Percentiles rank a stretch among this genome's conserved stretches.
Conservation (phyloP, 768 basidiomycete species). For the Boletus sp. region DNA sequence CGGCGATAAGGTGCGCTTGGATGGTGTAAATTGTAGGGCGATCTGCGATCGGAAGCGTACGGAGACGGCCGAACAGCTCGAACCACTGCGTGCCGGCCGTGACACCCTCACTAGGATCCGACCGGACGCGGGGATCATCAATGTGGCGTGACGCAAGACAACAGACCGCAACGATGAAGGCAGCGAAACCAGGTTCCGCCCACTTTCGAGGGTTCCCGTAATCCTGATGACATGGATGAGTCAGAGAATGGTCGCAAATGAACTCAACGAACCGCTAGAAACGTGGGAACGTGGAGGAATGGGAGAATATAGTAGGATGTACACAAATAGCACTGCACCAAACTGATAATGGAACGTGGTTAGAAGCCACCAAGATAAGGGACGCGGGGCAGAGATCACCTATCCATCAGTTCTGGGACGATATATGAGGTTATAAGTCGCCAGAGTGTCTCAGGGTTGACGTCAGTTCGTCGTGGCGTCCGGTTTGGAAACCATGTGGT, state of each 20-base stretch:
- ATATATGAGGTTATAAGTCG: conserved; percentile 82
- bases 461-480: conserved; percentile 65
- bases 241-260: conserved; percentile 3
- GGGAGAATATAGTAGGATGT: conserved; percentile 93
- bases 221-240: conserved; percentile 49
- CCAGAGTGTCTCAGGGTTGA: conserved; percentile 87
- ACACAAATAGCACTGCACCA: conserved; percentile 82
- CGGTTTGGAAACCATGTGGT: conserved; percentile 83
- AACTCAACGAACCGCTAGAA: conserved; percentile 57
- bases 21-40: conserved; percentile 89
- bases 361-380: conserved; percentile 10
- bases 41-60: conserved; percentile 87
- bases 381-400: conserved; percentile 43
- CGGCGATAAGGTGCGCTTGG: conserved; percentile 88
- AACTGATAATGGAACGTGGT: conserved; percentile 37
- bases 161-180: conserved; percentile 90
- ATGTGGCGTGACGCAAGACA: conserved; percentile 90
- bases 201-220: conserved; percentile 94
- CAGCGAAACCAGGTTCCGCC: conserved; percentile 93
- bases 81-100: conserved; percentile 91
- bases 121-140: conserved; percentile 85
- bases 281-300: conserved; percentile 88
- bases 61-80: conserved; percentile 79
- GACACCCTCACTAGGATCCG: conserved; percentile 77
- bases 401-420: conserved; percentile 90